Evolutionary conservation across 495 filamentous ascomycete species (phyloP).

Genomic region (Neurospora sp.): DNA sequence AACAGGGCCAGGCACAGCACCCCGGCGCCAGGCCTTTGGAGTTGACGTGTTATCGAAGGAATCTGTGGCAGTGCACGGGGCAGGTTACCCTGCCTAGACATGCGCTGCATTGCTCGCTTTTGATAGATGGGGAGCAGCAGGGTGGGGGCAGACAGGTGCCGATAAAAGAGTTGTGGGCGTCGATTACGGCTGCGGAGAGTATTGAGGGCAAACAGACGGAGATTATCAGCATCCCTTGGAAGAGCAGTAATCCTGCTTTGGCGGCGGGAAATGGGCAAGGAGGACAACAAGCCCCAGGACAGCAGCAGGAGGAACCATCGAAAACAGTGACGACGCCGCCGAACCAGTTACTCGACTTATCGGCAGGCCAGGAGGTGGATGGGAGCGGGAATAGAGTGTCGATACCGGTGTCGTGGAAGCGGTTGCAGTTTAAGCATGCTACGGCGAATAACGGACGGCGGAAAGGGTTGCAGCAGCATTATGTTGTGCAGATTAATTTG

Average conservation of each 20-base stretch:
- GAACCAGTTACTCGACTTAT: slow-evolving; percentile 61
- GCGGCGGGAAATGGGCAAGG: not conserved
- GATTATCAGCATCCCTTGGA: slow-evolving; percentile 90
- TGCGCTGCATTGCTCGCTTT: slow-evolving; percentile 35
- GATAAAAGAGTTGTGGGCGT: slow-evolving; percentile 63
- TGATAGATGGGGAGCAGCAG: slow-evolving; percentile 50
- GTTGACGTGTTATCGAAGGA: slow-evolving; percentile 84
- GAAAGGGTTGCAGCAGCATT: slow-evolving; percentile 63
- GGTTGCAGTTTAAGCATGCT: slow-evolving; percentile 84
- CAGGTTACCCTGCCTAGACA: slow-evolving; percentile 66
- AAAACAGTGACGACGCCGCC: slow-evolving; percentile 41
- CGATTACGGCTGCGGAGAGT: slow-evolving; percentile 79
- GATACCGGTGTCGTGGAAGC: slow-evolving; percentile 78
- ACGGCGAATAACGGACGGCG: slow-evolving; percentile 75
- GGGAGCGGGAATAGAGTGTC: slow-evolving; percentile 54
- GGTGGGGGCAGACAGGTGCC: slow-evolving; percentile 53
- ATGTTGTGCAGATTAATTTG: slow-evolving; percentile 54
- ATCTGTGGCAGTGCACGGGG: slow-evolving; percentile 82
- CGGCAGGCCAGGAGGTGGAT: slow-evolving; percentile 56
- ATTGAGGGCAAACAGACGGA: slow-evolving; percentile 82
- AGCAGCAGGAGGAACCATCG: slow-evolving; percentile 23
- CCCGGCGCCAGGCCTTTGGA: slow-evolving; percentile 46
- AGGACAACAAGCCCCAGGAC: not conserved
- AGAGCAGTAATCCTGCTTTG: slow-evolving; percentile 54
- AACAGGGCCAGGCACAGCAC: not conserved